Evolutionary conservation across 2,329 filamentous ascomycete species (phyloP), one percentile per base, ranked within the genome.

Genomic region (Orbilia quercus): DNA sequence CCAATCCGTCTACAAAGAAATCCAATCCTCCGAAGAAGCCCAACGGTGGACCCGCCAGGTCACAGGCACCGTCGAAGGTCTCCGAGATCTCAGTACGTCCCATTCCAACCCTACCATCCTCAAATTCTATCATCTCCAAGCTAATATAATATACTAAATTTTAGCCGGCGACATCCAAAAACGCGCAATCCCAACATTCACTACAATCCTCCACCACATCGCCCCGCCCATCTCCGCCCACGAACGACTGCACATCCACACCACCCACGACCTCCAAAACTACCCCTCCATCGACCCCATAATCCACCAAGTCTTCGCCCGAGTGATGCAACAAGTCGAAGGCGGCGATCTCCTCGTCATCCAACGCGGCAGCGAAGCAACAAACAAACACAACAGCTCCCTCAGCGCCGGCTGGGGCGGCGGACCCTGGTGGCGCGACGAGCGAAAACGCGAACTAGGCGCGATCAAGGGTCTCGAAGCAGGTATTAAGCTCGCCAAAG

Each of bases 311-410:
- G 92, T 95, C 75, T 99, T 99, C 83, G 90, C 90, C 63, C 89
- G 92, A 59, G 93, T 99, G 78, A 99, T 99, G 95, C 87, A 92
- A n/a, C 95, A 99, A 82, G 95, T 99, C 48, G 95, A 99, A 82
- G 95, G 95, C 76, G 95, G 95, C 63, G 95, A 98, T 78, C 85
- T 99, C 16, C 85, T 98, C 60, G 95, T 99, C 63, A 88, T 98
- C 73, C 95, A 99, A 82, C 91, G 93, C 38, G 95, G 95, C 18
- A 90, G 92, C 74, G 95, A 98, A 81, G 91, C 89, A 53, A 87
- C 89, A 50, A 88, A 87, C 1, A 84, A 90, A 51, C 84, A 84
- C 69, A 85, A 85, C 40, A 86, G 85, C 77, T 82, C 82, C 42
- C 81, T 85, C 23, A 80, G 83, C 23, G 86, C 88, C 57, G 83